Base-by-base conservation (phyloP, 31 red algal genomes). In the Odonthalia washingtoniensis region DNA sequence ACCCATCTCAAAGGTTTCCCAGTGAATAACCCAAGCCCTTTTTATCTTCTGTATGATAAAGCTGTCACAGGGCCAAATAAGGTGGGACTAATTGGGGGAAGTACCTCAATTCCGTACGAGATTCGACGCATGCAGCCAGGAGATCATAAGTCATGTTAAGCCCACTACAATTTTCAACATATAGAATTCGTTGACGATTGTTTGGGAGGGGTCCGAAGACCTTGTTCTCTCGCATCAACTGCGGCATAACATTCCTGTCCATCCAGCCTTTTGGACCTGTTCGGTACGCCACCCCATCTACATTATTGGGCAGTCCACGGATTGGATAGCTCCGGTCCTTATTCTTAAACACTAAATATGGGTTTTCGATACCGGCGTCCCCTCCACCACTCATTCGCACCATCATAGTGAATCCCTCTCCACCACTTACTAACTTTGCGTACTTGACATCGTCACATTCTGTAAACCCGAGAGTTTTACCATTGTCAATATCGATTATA, bases 401-500 rank as follows among this genome's bases (percentile, higher is more conserved):
- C 70, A 87, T 63, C 84, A 87, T 87, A 34, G 84, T 87, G 14
- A 77, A 62, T 37, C 73, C 73, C 18, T 87, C 46, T 4, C 46
- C 72, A 4, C 72, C 84, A 24, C 0, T 65, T 32, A 87, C 0
- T 0, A 77, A 70, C 41, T 77, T 72, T 3, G 43, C 42, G n/a
- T 49, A 78, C 4, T 45, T 39, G 2, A 78, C 2, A 49, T 30
- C 3, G 3, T 40, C 34, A 52, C 65, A 43, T 65, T 45, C 72
- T 14, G 30, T 30, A 30, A 67, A 28, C 6, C 38, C 72, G 9
- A 87, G 40, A 36, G 84, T 78, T 24, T 65, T 76, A 4, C 49
- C 33, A 28, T 62, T 77, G 31, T 87, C 84, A 70, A 87, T 77
- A 68, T 87, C 66, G 33, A 87, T 66, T 14, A 42, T 1, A 65